Evolutionary conservation across 129 eudicot genomes (phyloP).

Genomic region (Ambrosia artemisiifolia): DNA sequence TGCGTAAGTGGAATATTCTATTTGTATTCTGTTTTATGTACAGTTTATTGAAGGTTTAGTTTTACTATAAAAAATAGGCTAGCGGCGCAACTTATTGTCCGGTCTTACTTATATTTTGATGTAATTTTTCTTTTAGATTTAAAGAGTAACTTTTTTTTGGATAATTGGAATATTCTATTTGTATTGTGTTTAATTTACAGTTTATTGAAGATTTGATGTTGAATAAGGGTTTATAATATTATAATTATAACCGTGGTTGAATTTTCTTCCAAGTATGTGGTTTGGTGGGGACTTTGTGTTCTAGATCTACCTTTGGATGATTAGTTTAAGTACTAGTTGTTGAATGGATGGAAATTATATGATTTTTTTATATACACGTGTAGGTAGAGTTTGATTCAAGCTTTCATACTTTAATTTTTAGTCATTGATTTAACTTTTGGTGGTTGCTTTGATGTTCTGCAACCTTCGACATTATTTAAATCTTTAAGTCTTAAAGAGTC

Average conservation of each 20-base stretch:
- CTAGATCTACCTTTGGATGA: conserved; percentile 32
- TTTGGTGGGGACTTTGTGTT: conserved; percentile 18
- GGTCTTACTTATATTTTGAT: too few species aligned
- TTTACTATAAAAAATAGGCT: too few species aligned
- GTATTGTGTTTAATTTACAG: background rate
- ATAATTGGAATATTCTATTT: background rate
- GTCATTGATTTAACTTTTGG: background rate
- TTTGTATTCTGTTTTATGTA: background rate
- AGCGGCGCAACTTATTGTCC: too few species aligned
- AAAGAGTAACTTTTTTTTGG: background rate
- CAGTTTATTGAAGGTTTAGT: background rate
- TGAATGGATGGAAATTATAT: conserved; percentile 23
- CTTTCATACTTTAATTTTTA: background rate
- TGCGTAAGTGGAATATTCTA: conserved; percentile 12
- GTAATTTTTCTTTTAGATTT: too few species aligned
- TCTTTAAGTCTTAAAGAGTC: background rate
- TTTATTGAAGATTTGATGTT: conserved; percentile 5
- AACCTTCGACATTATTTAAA: conserved; percentile 8
- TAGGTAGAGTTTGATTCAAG: conserved; percentile 29
- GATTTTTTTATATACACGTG: conserved; percentile 29
- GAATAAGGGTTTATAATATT: background rate
- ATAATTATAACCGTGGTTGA: conserved; percentile 19
- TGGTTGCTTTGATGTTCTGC: background rate
- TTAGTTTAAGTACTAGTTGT: conserved; percentile 12
- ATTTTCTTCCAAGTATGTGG: conserved; percentile 4